Percentiles rank a stretch among this genome's conserved stretches.
phyloP scores from a whole-genome alignment of 192 early-diverging fungal genomes.

The Blastocladiella britannica region DNA sequence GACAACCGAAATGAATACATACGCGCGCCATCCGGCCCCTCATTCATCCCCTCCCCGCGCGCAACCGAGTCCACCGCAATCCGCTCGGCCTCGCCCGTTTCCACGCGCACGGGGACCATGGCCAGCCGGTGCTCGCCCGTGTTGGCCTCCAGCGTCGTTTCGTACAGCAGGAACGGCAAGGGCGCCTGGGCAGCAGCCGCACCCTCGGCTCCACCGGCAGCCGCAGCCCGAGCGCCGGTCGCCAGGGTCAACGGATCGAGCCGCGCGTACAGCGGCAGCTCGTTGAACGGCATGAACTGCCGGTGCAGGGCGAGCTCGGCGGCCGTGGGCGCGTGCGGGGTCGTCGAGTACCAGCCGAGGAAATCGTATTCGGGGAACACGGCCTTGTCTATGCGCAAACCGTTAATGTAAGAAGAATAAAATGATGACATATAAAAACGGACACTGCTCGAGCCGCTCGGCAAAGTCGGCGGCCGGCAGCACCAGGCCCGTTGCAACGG shows the following conservation, averaged over 20 bases:
- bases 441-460: conserved; percentile 61
- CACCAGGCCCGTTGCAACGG: conserved; percentile 19
- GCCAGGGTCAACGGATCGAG: too few species aligned
- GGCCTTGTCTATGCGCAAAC: conserved; percentile 8
- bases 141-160: conserved; percentile 49
- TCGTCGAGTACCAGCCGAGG: conserved; percentile 70
- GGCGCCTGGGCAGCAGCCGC: conserved; percentile 25
- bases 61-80: conserved; percentile 76
- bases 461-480: conserved; percentile 43
- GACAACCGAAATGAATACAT: conserved; percentile 6
- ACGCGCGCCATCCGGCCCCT: conserved; percentile 30
- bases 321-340: conserved; percentile 30
- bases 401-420: neutral
- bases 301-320: conserved; percentile 47
- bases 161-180: conserved; percentile 56
- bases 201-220: conserved; percentile 18
- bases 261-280: conserved; percentile 53
- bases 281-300: conserved; percentile 55
- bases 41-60: conserved; percentile 30
- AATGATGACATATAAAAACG: conserved; percentile 2
- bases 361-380: conserved; percentile 67
- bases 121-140: conserved; percentile 26
- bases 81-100: conserved; percentile 67
- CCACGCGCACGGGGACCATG: conserved; percentile 46
- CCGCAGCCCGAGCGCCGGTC: too few species aligned